Percentiles rank a stretch among this genome's conserved stretches.
Conservation (phyloP, 441 rosid genomes). For the Gossypium schwendimanii region DNA sequence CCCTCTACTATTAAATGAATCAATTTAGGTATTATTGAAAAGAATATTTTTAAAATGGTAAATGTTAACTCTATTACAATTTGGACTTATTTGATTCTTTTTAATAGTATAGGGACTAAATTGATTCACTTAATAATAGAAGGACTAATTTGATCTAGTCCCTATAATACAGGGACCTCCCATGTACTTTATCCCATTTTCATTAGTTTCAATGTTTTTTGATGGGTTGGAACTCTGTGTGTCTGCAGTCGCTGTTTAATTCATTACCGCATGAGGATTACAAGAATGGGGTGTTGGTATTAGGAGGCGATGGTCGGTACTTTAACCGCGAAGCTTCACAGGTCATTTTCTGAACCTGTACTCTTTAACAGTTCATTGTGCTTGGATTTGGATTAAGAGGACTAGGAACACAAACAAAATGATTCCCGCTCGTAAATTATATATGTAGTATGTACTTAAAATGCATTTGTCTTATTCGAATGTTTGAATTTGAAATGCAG, state of each 20-base stretch:
- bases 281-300: constrained; percentile 62
- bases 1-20: too few species aligned
- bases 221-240: constrained; percentile 1
- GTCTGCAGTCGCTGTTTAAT: constrained; percentile 69
- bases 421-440: neutral
- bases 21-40: too few species aligned
- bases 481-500: constrained; percentile 37
- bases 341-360: constrained; percentile 29
- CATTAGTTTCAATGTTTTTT: neutral
- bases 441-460: neutral
- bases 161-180: too few species aligned
- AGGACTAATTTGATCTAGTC: too few species aligned
- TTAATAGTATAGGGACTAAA: too few species aligned
- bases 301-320: constrained; percentile 95
- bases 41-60: too few species aligned
- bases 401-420: neutral
- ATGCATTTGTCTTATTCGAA: neutral
- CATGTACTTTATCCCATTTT: too few species aligned
- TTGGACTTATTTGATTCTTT: too few species aligned
- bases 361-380: neutral
- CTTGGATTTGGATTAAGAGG: neutral
- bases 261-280: constrained; percentile 78
- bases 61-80: too few species aligned
- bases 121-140: too few species aligned
- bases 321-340: constrained; percentile 82